phyloP scores from a whole-genome alignment of 2,329 filamentous ascomycete species.

The Talaromyces islandicus region DNA sequence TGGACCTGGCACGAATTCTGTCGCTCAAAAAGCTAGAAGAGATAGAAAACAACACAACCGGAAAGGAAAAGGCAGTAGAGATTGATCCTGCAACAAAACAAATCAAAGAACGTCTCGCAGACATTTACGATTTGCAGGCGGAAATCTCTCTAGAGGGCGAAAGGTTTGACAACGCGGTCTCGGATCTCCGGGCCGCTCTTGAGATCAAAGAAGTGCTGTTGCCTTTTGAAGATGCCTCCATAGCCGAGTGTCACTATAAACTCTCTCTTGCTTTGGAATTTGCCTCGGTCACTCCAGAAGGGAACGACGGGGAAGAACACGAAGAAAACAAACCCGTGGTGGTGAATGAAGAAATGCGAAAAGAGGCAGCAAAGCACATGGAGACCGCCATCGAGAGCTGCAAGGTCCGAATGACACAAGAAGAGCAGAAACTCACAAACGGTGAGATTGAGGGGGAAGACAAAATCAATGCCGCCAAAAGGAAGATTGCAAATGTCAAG shows the following conservation, averaged over 20 bases:
- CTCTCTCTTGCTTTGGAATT: constrained; percentile 93
- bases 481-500: constrained; percentile 52
- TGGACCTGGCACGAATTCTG: constrained; percentile 57
- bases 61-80: constrained; percentile 44
- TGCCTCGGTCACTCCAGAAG: constrained; percentile 58
- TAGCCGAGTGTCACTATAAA: constrained; percentile 95
- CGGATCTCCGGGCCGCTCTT: constrained; percentile 72
- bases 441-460: constrained; percentile 36
- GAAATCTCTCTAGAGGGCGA: constrained; percentile 98
- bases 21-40: constrained; percentile 51
- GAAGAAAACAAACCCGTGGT: constrained; percentile 14
- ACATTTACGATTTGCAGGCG: constrained; percentile 87
- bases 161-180: constrained; percentile 80
- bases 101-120: constrained; percentile 79
- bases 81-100: constrained; percentile 44
- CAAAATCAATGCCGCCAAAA: constrained; percentile 34
- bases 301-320: not conserved
- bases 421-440: constrained; percentile 40
- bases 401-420: constrained; percentile 48
- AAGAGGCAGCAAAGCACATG: constrained; percentile 55
- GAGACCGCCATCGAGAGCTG: constrained; percentile 56
- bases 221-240: constrained; percentile 70
- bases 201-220: constrained; percentile 74
- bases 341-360: constrained; percentile 50
- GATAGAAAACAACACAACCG: constrained; percentile 36